Conservation (phyloP, 495 filamentous ascomycete genomes). For the Penicillium riverlandense region DNA sequence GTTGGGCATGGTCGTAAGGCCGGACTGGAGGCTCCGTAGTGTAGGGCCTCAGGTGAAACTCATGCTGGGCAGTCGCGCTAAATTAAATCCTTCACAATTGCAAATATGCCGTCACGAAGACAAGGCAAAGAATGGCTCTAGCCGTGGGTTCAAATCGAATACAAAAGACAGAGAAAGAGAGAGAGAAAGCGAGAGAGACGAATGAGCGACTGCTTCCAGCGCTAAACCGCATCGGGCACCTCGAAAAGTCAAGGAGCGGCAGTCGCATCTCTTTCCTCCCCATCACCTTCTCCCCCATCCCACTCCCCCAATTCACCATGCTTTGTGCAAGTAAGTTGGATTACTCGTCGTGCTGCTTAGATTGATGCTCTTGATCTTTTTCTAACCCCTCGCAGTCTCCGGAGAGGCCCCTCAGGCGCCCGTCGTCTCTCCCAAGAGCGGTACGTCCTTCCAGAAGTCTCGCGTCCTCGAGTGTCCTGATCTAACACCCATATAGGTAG, state of each 20-base stretch:
- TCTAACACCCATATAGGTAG: conserved; percentile 50
- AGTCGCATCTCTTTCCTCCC: conserved; percentile 19
- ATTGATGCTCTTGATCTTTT: not conserved
- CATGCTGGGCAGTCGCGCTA: conserved; percentile 4
- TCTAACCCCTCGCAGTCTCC: conserved; percentile 60
- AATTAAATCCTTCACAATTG: not conserved
- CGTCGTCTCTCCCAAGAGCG: conserved; percentile 89
- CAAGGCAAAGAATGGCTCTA: too few species aligned
- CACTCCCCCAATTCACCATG: conserved; percentile 38
- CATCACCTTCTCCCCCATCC: conserved; percentile 21
- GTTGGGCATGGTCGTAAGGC: conserved; percentile 31
- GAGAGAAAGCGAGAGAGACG: not conserved
- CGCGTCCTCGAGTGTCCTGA: conserved; percentile 1
- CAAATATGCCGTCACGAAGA: not conserved
- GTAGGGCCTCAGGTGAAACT: conserved; percentile 9
- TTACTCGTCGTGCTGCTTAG: not conserved
- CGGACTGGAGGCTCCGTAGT: not conserved
- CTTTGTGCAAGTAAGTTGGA: conserved; percentile 65
- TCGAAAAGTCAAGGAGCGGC: conserved; percentile 40
- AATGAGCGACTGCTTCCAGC: conserved; percentile 17
- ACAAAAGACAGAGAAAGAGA: not conserved
- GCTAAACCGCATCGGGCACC: conserved; percentile 31
- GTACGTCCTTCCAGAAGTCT: conserved; percentile 41
- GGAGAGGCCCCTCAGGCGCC: conserved; percentile 94
- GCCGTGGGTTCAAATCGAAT: not conserved